Conservation (phyloP, 345 rosid species). For the Euphorbia pulcherrima region DNA sequence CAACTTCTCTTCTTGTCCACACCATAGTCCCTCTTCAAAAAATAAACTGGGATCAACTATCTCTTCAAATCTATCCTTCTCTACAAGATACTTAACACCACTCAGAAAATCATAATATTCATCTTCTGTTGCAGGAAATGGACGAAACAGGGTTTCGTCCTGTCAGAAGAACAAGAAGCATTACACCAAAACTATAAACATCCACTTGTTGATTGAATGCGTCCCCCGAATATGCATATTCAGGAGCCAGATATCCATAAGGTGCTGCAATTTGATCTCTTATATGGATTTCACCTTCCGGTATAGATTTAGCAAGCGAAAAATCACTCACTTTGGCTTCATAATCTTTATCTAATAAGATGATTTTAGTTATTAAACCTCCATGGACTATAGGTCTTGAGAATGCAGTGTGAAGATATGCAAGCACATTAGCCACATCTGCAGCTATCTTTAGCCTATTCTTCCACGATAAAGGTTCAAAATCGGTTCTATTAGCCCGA, state of each 20-base stretch:
- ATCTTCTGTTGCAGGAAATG: background rate
- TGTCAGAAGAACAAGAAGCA: constrained; percentile 9
- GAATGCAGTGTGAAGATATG: constrained; percentile 11
- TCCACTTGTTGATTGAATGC: background rate
- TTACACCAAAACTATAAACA: background rate
- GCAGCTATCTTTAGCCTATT: constrained; percentile 1
- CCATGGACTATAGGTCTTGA: constrained; percentile 6
- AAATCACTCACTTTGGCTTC: constrained; percentile 10
- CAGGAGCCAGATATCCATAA: background rate
- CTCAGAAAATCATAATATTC: background rate
- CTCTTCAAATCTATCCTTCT: background rate
- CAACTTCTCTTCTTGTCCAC: constrained; percentile 14
- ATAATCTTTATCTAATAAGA: constrained; percentile 2
- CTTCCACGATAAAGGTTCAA: constrained; percentile 1
- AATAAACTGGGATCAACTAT: constrained; percentile 15
- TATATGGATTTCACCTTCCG: constrained; percentile 10
- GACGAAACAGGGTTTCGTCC: background rate
- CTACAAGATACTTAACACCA: background rate
- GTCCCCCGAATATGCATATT: background rate
- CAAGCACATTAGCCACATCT: too few relatives aligned
- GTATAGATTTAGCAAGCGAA: background rate
- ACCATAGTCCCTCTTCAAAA: constrained; percentile 4
- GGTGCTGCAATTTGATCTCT: background rate
- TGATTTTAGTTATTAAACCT: background rate
- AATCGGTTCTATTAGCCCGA: background rate